Base-by-base conservation (phyloP, 75 land plant species). In the Gnetum montanum region DNA sequence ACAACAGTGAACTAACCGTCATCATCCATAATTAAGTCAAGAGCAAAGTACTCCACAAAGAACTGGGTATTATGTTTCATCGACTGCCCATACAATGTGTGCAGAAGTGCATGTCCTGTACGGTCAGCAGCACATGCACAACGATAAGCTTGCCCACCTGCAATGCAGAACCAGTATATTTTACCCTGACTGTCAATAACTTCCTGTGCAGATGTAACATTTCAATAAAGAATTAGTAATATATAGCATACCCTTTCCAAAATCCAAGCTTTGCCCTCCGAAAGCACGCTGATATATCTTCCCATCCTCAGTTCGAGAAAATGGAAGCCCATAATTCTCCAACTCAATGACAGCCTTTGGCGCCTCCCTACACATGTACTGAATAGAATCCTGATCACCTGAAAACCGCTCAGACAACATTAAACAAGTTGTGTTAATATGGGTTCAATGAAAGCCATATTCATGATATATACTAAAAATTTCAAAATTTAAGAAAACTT, bases 91-190 rank as follows among this genome's bases (percentile, higher is more conserved):
- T 94, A 94, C 34, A 94, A 81, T 26, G 98, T 78, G 46, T 94
- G 98, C 22, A 94, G 69, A 35, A 94, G 49, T 23, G 98, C 98
- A 73, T 94, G 98, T 6, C 98, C 98, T 60, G 98, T 94, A 59
- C 98, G 76, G 63, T 94, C 98, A 43, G 98, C 98, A 66, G 98
- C 98, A 81, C 96, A 90, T 25, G 98, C 98, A 86, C 98, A 90
- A 37, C 98, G 86, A 64, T 94, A 94, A 20, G 98, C 98, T 61
- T 94, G 98, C 7, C 98, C 98, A 69, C 98, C 98, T 94, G 60
- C 37, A 63, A 31, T 7, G 16, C 26, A n/a, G 53, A 20, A 3
- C 20, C 54, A 60, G 26, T 16, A 18, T 13, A 18, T 53, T 28
- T 2, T 13, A 53, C 20, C 18, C 4, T 8, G 3, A 53, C 18